Evolutionary conservation across 352 stramenopile genomes (phyloP), one percentile per base, ranked within the genome.

Genomic region (Globisporangium nodosum): DNA sequence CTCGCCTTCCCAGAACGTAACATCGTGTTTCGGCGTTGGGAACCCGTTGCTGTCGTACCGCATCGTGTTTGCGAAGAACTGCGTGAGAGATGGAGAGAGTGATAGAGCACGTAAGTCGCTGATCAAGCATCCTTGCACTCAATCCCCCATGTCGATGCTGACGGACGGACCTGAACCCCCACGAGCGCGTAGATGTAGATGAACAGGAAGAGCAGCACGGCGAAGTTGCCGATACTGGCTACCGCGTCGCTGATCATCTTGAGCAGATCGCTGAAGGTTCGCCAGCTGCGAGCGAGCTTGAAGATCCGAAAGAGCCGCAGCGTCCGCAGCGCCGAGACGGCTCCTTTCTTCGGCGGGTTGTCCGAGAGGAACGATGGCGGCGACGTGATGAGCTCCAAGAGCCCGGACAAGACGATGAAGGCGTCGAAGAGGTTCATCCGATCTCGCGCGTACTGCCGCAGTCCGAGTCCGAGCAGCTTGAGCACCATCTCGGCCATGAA

Each of bases 1-100:
- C 56, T 74, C 54, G 49, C 79, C 73, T 66, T 81, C 50, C 73
- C 79, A 87, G 53, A 95, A 95, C 11, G 57, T 70, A 37, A 85
- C 43, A 5, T 81, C 58, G 18, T 69, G 70, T 30, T 63, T 73
- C 16, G 63, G 52, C 37, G 76, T 87, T 21, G 70, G 60, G 33
- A 90, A 90, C 1, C 74, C 94, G 37, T 90, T 71, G 16, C 53
- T 56, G 60, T 98, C 92, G 66, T 97, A 98, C 35, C 91, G 85
- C 66, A 98, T 88, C 21, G 88, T 92, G 68, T 98, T 98, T 0
- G 89, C 88, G 70, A 98, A 98, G 51, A 98, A 92, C 81, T 92
- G 53, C 2, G 21, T 13, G 15, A n/a, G 8, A n/a, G 7, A n/a
- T 2, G 21, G 8, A n/a, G 7, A n/a, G 6, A 47, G 13, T 6